These are phyloP conservation scores for Rosellinia necatrix DNA, from an alignment of 2,329 filamentous ascomycete genomes.

Conservation along the genomic window DNA sequence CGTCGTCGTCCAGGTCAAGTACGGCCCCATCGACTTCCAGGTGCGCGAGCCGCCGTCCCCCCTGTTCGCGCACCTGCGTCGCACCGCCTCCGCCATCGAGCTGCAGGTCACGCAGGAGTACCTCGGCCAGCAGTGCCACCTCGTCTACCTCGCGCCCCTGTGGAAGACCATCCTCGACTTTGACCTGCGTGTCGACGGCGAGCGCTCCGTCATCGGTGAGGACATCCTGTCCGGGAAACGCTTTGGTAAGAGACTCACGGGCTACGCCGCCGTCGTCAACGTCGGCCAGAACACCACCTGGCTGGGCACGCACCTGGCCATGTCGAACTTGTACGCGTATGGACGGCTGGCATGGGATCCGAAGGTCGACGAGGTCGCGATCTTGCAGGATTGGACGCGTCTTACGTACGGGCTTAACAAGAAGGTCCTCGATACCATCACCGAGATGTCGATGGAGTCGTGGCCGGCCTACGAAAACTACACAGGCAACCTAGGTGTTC, in stretches of 20 bases:
- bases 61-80: constrained; percentile 58
- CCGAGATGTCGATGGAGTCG: constrained; percentile 67
- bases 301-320: constrained; percentile 70
- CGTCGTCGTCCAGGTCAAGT: constrained; percentile 74
- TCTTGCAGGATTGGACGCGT: constrained; percentile 69
- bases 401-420: constrained; percentile 65
- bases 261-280: constrained; percentile 70
- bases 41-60: constrained; percentile 70
- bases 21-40: constrained; percentile 76
- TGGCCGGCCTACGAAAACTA: constrained; percentile 76
- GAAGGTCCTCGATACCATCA: constrained; percentile 62
- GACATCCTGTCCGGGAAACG: constrained; percentile 65
- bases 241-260: constrained; percentile 61
- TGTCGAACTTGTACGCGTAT: constrained; percentile 74
- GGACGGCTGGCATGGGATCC: constrained; percentile 71
- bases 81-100: constrained; percentile 61
- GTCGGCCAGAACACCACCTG: constrained; percentile 69
- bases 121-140: constrained; percentile 70
- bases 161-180: constrained; percentile 73
- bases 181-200: constrained; percentile 64
- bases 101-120: constrained; percentile 72
- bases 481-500: constrained; percentile 70
- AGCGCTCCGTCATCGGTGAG: constrained; percentile 56
- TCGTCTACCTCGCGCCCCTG: constrained; percentile 69
- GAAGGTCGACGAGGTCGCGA: constrained; percentile 48